Evolutionary conservation across 2,329 filamentous ascomycete species (phyloP).

Genomic region (Talaromyces sp.): DNA sequence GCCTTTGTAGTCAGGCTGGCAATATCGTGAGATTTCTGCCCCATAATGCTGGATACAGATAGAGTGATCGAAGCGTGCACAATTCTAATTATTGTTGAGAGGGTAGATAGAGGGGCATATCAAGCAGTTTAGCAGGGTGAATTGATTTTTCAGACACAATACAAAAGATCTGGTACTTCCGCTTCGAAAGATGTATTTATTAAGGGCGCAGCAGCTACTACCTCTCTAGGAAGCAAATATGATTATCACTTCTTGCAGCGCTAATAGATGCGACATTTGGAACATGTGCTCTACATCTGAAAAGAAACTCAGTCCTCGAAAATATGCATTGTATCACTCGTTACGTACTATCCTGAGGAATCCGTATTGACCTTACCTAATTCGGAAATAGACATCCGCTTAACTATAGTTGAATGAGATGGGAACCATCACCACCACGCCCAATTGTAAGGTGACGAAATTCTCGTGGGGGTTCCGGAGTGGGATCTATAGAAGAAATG

Average conservation of each 20-base stretch:
- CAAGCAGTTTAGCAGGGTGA: not conserved
- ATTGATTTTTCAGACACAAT: not conserved
- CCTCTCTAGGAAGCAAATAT: not conserved
- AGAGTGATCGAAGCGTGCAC: not conserved
- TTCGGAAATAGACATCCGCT: not conserved
- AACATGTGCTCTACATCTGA: not conserved
- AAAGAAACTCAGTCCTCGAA: not conserved
- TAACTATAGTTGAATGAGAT: not conserved
- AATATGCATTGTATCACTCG: not conserved
- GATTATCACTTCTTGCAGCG: not conserved
- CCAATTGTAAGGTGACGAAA: not conserved
- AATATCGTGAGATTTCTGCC: not conserved
- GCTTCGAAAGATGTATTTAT: not conserved
- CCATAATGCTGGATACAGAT: not conserved
- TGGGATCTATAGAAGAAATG: not conserved
- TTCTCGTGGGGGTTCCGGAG: not conserved
- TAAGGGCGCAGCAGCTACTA: not conserved
- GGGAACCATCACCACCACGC: not conserved
- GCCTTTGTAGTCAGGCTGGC: not conserved
- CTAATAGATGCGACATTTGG: not conserved
- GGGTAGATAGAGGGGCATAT: not conserved
- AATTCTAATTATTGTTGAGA: not conserved
- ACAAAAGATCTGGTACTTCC: not conserved
- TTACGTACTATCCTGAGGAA: not conserved
- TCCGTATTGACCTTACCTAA: not conserved